Percentiles rank a stretch among this genome's conserved stretches.
These are phyloP conservation scores for Penicillium sp. DNA, from an alignment of 2,329 filamentous ascomycete species.

Conservation along the genomic window DNA sequence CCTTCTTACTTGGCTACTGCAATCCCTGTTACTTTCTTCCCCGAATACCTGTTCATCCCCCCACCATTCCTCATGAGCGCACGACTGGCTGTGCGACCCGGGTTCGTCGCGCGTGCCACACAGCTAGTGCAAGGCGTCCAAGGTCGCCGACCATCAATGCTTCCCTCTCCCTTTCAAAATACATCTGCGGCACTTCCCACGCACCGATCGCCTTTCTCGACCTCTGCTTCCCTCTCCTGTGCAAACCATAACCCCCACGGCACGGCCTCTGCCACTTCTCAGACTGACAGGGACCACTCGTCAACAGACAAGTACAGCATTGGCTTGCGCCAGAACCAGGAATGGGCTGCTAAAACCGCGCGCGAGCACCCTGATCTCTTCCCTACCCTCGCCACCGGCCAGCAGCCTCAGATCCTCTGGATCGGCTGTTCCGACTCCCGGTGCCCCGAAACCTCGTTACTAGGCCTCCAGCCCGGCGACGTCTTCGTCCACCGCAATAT, in stretches of 20 bases:
- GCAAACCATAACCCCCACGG: constrained; percentile 9
- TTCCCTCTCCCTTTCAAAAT: not conserved
- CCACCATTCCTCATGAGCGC: constrained; percentile 21
- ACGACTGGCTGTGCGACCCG: constrained; percentile 8
- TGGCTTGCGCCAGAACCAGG: constrained; percentile 62
- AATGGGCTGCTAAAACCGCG: constrained; percentile 62
- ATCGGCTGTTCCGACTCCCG: constrained; percentile 83
- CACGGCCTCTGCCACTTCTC: not conserved
- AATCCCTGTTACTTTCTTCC: constrained; percentile 3
- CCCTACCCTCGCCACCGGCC: constrained; percentile 60
- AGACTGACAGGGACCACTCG: constrained; percentile 14
- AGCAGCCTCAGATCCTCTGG: constrained; percentile 64
- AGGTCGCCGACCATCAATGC: constrained; percentile 3
- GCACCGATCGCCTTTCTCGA: constrained; percentile 17
- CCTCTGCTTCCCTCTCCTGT: constrained; percentile 16
- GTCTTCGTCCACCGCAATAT: constrained; percentile 90
- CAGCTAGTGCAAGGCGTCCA: constrained; percentile 3
- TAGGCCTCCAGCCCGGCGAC: constrained; percentile 73
- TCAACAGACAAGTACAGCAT: constrained; percentile 55
- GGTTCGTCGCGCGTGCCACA: not conserved
- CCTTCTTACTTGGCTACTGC: not conserved
- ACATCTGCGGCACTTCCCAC: not conserved
- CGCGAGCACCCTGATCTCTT: constrained; percentile 68
- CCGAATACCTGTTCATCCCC: constrained; percentile 8
- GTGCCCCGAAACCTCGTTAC: constrained; percentile 75